Conservation (phyloP, 1,284 basidiomycete species). For the Sporisorium graminicola region DNA sequence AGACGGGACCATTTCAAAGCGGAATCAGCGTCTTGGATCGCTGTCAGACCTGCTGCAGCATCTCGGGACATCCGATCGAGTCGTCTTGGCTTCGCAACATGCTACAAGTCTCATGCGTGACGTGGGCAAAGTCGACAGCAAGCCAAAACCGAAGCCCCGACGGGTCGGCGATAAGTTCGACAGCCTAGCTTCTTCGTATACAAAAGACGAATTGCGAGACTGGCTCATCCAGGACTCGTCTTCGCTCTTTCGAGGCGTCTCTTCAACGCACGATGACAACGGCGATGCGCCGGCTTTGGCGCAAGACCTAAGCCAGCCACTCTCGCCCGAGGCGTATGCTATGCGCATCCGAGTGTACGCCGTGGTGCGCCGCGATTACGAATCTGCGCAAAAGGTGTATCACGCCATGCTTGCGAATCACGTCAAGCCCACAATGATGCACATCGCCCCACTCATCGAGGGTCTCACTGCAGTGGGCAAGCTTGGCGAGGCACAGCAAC, state of each 20-base stretch:
- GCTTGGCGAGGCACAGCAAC: slow-evolving; percentile 36
- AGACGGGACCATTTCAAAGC: not conserved
- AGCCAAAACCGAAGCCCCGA: not conserved
- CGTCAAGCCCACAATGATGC: slow-evolving; percentile 43
- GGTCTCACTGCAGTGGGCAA: slow-evolving; percentile 34
- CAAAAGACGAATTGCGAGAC: slow-evolving; percentile 33
- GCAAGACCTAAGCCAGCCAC: slow-evolving; percentile 23
- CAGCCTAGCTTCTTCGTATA: not conserved
- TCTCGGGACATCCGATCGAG: slow-evolving; percentile 21
- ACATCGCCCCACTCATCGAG: slow-evolving; percentile 53
- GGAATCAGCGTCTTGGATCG: slow-evolving; percentile 14
- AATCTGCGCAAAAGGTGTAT: slow-evolving; percentile 45
- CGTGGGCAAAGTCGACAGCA: not conserved
- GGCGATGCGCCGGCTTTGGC: slow-evolving; percentile 1
- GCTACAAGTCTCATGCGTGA: slow-evolving; percentile 10
- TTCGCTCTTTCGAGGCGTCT: slow-evolving; percentile 7
- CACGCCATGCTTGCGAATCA: slow-evolving; percentile 44
- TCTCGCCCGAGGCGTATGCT: slow-evolving; percentile 40
- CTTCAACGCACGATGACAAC: not conserved
- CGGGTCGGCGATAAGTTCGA: not conserved
- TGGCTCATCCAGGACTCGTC: slow-evolving; percentile 41
- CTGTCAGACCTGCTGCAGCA: slow-evolving; percentile 17
- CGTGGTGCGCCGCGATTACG: slow-evolving; percentile 42
- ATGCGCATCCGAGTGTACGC: slow-evolving; percentile 53
- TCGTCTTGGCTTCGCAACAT: slow-evolving; percentile 21